phyloP scores from a whole-genome alignment of 2,329 filamentous ascomycete species.

The Xylaria sp. region DNA sequence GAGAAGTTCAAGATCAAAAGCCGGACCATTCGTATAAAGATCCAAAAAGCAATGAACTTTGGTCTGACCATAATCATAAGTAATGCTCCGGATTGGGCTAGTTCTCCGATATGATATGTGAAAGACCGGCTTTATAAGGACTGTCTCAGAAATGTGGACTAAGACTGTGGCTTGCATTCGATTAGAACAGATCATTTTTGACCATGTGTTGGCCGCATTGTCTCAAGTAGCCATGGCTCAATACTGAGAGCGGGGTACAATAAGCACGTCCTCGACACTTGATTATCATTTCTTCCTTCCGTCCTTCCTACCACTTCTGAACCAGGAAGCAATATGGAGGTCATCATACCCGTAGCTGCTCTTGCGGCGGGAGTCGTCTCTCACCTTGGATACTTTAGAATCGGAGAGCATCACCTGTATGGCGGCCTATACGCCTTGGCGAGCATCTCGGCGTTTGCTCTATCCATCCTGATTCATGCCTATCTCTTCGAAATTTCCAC shows the following conservation, averaged over 20 bases:
- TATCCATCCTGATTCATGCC: not conserved
- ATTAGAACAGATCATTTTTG: not conserved
- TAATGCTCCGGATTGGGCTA: slow-evolving; percentile 10
- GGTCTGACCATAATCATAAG: not conserved
- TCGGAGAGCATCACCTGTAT: slow-evolving; percentile 36
- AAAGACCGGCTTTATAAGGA: not conserved
- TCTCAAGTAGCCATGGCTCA: not conserved
- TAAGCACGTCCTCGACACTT: not conserved
- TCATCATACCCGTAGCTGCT: not conserved
- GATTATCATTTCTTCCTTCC: not conserved
- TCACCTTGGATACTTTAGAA: slow-evolving; percentile 24
- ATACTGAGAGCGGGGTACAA: not conserved
- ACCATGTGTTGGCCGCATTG: not conserved
- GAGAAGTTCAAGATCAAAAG: not conserved
- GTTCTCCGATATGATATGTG: not conserved
- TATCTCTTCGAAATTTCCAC: not conserved
- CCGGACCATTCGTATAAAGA: not conserved
- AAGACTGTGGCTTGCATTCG: not conserved
- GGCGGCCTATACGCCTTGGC: slow-evolving; percentile 13
- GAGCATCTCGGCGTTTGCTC: not conserved
- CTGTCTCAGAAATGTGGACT: not conserved
- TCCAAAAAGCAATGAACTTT: not conserved
- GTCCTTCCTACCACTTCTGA: not conserved
- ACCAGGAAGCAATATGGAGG: slow-evolving; percentile 8
- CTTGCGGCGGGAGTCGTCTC: slow-evolving; percentile 22